Percentiles rank a stretch among this genome's conserved stretches.
Evolutionary conservation across 164 flowering plant species (phyloP).

Genomic region (Santalum album): DNA sequence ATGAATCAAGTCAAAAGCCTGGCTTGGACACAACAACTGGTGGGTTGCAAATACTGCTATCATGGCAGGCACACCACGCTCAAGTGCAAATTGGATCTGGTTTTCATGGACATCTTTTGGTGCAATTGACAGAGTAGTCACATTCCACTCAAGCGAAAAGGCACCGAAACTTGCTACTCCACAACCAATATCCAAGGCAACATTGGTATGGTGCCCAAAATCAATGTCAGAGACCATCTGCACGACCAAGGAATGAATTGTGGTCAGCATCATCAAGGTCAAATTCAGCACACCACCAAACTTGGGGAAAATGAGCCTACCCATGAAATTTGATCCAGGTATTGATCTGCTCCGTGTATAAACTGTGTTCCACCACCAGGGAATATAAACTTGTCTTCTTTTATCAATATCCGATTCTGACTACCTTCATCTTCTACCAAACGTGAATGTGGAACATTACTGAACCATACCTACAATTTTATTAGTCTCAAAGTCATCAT

Average conservation of each 20-base stretch:
- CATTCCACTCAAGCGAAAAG: no score
- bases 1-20: constrained; percentile 76
- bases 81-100: no score
- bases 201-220: no score
- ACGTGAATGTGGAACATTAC: not conserved
- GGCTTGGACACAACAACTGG: constrained; percentile 61
- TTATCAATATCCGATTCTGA: not conserved
- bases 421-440: constrained; percentile 1
- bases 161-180: no score
- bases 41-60: constrained; percentile 59
- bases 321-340: constrained; percentile 22
- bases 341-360: constrained; percentile 4
- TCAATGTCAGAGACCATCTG: no score
- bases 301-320: constrained; percentile 10
- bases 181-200: no score
- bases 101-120: no score
- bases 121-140: no score
- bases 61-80: no score
- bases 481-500: constrained; percentile 4
- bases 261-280: no score
- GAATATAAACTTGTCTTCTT: not conserved
- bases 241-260: no score
- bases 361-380: constrained; percentile 4
- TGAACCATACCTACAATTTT: constrained; percentile 6
- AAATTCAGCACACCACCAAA: no score